Percentiles rank a stretch among this genome's conserved stretches.
Conservation (phyloP, 352 stramenopile genomes). For the Globisporangium paroecandrum region DNA sequence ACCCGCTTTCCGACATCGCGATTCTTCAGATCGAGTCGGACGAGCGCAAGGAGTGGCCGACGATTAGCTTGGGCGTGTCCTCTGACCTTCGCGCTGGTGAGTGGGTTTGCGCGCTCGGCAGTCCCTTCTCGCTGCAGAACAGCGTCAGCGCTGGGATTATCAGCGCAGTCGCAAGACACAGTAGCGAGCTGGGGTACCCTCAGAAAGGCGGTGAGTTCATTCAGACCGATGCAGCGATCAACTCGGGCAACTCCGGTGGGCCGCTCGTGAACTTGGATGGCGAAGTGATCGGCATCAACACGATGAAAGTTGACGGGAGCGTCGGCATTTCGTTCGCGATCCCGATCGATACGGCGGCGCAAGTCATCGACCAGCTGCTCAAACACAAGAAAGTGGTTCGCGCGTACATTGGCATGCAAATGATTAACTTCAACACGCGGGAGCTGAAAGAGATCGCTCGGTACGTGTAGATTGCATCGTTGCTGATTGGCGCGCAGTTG, state of each 20-base stretch:
- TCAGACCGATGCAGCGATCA: conserved; percentile 94
- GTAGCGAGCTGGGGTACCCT: conserved; percentile 83
- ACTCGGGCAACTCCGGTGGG: conserved; percentile 90
- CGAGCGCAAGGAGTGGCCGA: conserved; percentile 58
- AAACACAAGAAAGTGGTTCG: conserved; percentile 86
- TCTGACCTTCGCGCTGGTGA: conserved; percentile 83
- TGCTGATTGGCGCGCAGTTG: not conserved
- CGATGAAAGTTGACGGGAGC: conserved; percentile 89
- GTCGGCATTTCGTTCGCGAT: conserved; percentile 93
- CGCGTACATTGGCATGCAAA: conserved; percentile 91
- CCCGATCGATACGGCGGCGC: conserved; percentile 85
- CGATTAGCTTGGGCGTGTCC: conserved; percentile 68
- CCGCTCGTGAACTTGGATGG: conserved; percentile 93
- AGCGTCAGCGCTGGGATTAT: conserved; percentile 92
- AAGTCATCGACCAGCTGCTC: conserved; percentile 89
- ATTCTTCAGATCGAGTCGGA: conserved; percentile 82
- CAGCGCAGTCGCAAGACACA: conserved; percentile 84
- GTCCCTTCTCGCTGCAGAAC: conserved; percentile 89
- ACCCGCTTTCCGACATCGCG: conserved; percentile 89
- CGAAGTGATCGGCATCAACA: conserved; percentile 94
- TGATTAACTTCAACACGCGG: conserved; percentile 82
- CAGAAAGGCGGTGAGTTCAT: conserved; percentile 88
- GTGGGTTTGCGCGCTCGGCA: conserved; percentile 91
- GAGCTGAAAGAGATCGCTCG: conserved; percentile 64
- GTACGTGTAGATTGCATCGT: conserved; percentile 15